phyloP scores from a whole-genome alignment of 164 flowering plant genomes.

The Houttuynia cordata region DNA sequence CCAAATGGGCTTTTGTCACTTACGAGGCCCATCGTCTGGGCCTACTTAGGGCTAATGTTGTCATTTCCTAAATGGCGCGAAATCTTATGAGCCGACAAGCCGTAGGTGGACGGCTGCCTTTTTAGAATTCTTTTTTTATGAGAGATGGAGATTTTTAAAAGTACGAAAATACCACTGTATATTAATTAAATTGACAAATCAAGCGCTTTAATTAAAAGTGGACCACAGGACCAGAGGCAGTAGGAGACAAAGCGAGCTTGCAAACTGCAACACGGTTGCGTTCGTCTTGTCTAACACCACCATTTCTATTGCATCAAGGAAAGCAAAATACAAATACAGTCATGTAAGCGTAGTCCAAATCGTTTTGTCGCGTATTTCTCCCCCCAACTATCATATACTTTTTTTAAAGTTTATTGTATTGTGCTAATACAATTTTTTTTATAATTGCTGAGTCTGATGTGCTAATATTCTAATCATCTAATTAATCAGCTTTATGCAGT shows the following conservation, averaged over 20 bases:
- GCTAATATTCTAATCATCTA: background rate
- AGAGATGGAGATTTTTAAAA: too few species aligned
- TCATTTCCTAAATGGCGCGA: background rate
- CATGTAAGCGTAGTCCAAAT: background rate
- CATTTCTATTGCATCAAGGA: background rate
- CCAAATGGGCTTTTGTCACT: background rate
- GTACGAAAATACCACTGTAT: too few species aligned
- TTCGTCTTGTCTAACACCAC: too few species aligned
- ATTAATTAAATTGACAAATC: too few species aligned
- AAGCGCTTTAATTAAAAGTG: too few species aligned
- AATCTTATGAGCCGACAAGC: background rate
- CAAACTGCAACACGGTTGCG: too few species aligned
- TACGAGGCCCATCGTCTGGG: background rate
- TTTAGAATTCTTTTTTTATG: too few species aligned
- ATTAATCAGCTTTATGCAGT: background rate
- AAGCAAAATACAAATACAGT: background rate
- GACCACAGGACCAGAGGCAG: too few species aligned
- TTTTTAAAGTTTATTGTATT: too few species aligned
- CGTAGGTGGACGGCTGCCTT: background rate
- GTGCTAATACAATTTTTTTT: too few species aligned
- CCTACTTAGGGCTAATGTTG: background rate
- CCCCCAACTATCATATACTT: background rate
- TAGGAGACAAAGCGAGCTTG: too few species aligned
- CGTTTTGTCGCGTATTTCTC: background rate
- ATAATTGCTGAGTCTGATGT: too few species aligned